phyloP scores from a whole-genome alignment of 1,139 yeast species.

The Wickerhamomyces sp. region DNA sequence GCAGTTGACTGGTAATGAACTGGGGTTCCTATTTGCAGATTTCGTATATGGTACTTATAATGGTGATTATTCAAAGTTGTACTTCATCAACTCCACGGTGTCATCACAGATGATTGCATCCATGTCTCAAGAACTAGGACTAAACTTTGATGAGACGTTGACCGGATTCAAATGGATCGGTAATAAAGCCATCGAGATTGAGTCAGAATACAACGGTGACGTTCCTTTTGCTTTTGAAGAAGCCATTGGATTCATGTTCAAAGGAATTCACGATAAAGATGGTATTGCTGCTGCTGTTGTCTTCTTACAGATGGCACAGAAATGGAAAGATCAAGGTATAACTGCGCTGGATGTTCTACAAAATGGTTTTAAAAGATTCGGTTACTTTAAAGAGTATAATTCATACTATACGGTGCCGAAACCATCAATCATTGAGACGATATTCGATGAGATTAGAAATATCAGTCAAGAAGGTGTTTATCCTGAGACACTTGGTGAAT shows the following conservation, averaged over 20 bases:
- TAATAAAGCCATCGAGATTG: slow-evolving; percentile 74
- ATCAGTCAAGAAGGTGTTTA: slow-evolving; percentile 14
- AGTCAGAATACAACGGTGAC: slow-evolving; percentile 44
- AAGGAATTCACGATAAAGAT: slow-evolving; percentile 86
- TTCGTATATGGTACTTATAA: slow-evolving; percentile 34
- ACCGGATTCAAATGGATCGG: slow-evolving; percentile 99
- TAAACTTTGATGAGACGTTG: slow-evolving; percentile 70
- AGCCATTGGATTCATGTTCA: slow-evolving; percentile 93
- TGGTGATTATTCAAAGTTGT: slow-evolving; percentile 36
- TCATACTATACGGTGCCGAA: slow-evolving; percentile 74
- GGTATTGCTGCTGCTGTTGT: slow-evolving; percentile 79
- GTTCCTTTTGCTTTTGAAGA: slow-evolving; percentile 95
- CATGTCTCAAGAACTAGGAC: slow-evolving; percentile 61
- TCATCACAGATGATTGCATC: slow-evolving; percentile 76
- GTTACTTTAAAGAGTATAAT: slow-evolving; percentile 79
- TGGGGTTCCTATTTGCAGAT: slow-evolving; percentile 80
- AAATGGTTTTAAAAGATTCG: slow-evolving; percentile 58
- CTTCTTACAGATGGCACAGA: slow-evolving; percentile 67
- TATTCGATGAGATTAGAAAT: slow-evolving; percentile 47
- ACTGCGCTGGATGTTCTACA: slow-evolving; percentile 43
- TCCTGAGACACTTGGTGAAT: slow-evolving; percentile 32
- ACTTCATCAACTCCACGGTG: slow-evolving; percentile 81
- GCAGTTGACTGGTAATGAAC: slow-evolving; percentile 87
- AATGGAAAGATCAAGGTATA: slow-evolving; percentile 35
- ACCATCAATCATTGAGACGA: slow-evolving; percentile 41